Conservation (phyloP, 345 rosid genomes). For the Mallotus nudiflorus region DNA sequence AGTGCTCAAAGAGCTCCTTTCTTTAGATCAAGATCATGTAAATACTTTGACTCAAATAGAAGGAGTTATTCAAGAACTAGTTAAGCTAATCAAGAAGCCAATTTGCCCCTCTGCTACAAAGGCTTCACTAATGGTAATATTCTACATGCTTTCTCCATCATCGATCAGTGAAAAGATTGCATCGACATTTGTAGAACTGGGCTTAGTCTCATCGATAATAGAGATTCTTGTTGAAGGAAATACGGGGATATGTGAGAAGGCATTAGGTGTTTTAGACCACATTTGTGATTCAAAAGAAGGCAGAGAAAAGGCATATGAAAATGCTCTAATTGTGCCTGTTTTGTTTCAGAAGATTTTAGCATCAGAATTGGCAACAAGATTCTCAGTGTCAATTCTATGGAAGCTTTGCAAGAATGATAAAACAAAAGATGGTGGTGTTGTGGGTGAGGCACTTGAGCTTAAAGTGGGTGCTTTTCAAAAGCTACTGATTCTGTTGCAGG, state of each 20-base stretch:
- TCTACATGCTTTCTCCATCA: conserved; percentile 22
- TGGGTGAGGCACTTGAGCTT: conserved; percentile 33
- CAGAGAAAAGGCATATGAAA: conserved; percentile 22
- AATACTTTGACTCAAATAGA: conserved; percentile 9
- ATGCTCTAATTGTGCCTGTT: conserved; percentile 32
- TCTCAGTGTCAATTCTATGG: conserved; percentile 37
- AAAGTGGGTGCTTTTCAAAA: conserved; percentile 36
- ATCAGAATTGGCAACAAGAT: conserved; percentile 23
- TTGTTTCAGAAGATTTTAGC: conserved; percentile 38
- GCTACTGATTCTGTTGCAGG: conserved; percentile 35
- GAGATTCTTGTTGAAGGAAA: conserved; percentile 38
- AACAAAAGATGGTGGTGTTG: conserved; percentile 9
- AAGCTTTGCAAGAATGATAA: conserved; percentile 29
- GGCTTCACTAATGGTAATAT: conserved; percentile 29
- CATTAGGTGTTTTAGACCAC: conserved; percentile 32
- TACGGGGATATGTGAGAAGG: conserved; percentile 37
- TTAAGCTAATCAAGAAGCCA: conserved; percentile 30
- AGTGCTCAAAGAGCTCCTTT: conserved; percentile 29
- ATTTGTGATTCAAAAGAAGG: conserved; percentile 32
- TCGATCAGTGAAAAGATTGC: neutral
- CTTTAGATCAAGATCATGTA: conserved; percentile 6
- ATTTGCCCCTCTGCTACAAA: conserved; percentile 34
- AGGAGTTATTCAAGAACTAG: conserved; percentile 26
- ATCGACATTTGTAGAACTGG: conserved; percentile 23
- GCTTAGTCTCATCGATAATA: conserved; percentile 24